phyloP scores from a whole-genome alignment of 345 rosid genomes.

The Eutrema yunnanense region DNA sequence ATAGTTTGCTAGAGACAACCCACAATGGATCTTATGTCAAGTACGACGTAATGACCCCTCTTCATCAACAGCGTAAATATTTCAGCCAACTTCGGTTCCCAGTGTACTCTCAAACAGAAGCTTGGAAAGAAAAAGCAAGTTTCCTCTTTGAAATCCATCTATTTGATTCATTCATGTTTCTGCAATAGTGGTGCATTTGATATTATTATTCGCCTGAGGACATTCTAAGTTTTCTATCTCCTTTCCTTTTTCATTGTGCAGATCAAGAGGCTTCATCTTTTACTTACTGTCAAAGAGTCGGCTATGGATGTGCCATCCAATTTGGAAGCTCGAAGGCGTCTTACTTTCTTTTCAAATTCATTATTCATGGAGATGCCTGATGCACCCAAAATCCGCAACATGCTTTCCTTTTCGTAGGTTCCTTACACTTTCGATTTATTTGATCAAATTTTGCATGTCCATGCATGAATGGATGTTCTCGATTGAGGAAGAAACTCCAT shows the following conservation, averaged over 20 bases:
- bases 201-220: slow-evolving; percentile 1
- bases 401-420: slow-evolving; percentile 59
- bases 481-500: background rate
- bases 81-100: slow-evolving; percentile 45
- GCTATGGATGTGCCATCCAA: slow-evolving; percentile 63
- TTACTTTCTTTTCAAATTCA: slow-evolving; percentile 58
- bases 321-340: slow-evolving; percentile 64
- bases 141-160: background rate
- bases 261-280: slow-evolving; percentile 50
- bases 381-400: slow-evolving; percentile 56
- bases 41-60: slow-evolving; percentile 47
- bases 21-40: slow-evolving; percentile 42
- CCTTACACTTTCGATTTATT: background rate
- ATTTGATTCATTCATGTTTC: background rate
- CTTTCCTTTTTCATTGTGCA: slow-evolving; percentile 20
- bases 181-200: background rate
- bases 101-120: slow-evolving; percentile 40
- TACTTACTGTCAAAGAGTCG: slow-evolving; percentile 62
- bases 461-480: background rate
- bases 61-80: slow-evolving; percentile 38
- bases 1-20: slow-evolving; percentile 39
- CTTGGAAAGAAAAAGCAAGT: slow-evolving; percentile 55
- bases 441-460: background rate
- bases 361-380: slow-evolving; percentile 66
- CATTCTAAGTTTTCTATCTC: slow-evolving; percentile 4